Percentiles rank a stretch among this genome's conserved stretches.
phyloP scores from a whole-genome alignment of 768 basidiomycete species.

The Lactarius akahatsu region DNA sequence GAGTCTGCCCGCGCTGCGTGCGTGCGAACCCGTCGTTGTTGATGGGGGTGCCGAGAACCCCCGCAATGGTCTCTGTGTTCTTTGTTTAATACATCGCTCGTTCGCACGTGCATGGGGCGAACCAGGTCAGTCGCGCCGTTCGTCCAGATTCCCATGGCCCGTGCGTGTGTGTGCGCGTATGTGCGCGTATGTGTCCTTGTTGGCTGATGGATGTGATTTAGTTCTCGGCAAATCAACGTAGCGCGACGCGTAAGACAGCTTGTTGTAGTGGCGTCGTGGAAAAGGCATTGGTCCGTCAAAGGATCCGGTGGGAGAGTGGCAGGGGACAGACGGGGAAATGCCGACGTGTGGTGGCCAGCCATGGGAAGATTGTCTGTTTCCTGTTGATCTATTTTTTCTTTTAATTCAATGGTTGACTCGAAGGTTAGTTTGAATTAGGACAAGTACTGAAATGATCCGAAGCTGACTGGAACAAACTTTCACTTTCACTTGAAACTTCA shows the following conservation, averaged over 20 bases:
- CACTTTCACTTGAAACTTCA: neutral
- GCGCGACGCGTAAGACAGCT: conserved; percentile 1
- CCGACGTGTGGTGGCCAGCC: neutral
- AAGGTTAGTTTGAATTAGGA: neutral
- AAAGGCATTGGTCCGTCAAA: neutral
- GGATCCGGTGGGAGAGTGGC: neutral
- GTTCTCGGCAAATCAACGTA: neutral
- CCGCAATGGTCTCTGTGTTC: neutral
- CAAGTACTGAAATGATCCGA: neutral
- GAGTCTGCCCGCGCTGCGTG: neutral
- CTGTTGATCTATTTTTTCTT: neutral
- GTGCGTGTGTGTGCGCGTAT: neutral
- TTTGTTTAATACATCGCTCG: neutral
- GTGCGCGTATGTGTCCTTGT: neutral
- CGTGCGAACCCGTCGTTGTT: neutral
- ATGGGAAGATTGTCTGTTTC: neutral
- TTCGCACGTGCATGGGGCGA: neutral
- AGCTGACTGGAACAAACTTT: neutral
- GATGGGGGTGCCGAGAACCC: neutral
- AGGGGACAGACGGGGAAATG: conserved; percentile 1
- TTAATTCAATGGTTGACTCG: neutral
- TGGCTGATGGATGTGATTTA: neutral
- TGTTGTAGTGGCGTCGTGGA: neutral
- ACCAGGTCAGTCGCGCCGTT: neutral
- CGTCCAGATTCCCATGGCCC: neutral